A percentile compares a stretch with the other conserved stretches of the same genome.
These are phyloP conservation scores for Lipomyces kockii DNA, from an alignment of 805 yeast species.

Conservation along the genomic window DNA sequence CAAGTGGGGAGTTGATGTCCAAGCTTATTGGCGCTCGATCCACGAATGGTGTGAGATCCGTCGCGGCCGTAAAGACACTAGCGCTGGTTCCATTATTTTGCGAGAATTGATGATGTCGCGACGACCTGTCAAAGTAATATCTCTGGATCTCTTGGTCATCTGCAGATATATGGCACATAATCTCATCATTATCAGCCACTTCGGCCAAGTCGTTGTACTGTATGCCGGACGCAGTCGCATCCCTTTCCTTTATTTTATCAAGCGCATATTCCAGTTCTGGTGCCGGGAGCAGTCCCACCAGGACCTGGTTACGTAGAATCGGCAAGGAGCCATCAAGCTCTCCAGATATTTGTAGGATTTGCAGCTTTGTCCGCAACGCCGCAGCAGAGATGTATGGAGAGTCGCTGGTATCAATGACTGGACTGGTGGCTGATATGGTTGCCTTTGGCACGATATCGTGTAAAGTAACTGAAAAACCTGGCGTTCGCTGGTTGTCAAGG, in stretches of 20 bases:
- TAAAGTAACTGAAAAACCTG: constrained; percentile 47
- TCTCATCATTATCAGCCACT: constrained; percentile 31
- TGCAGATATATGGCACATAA: constrained; percentile 39
- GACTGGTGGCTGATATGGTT: constrained; percentile 30
- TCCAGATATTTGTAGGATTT: constrained; percentile 49
- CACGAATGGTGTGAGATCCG: constrained; percentile 51
- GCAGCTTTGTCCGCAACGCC: constrained; percentile 47
- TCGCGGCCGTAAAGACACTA: constrained; percentile 39
- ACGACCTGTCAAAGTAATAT: constrained; percentile 33
- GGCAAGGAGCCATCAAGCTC: constrained; percentile 61
- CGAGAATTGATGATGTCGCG: constrained; percentile 13
- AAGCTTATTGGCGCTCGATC: constrained; percentile 55
- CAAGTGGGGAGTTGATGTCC: constrained; percentile 54
- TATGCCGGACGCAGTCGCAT: constrained; percentile 31
- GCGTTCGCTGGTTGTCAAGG: constrained; percentile 51
- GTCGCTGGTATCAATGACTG: constrained; percentile 49
- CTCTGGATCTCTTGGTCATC: constrained; percentile 35
- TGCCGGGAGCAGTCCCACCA: constrained; percentile 55
- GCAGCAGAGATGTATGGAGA: constrained; percentile 47
- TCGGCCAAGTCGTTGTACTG: constrained; percentile 27
- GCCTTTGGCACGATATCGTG: constrained; percentile 49
- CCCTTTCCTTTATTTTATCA: constrained; percentile 48
- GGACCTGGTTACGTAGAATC: constrained; percentile 47
- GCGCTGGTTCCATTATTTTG: neutral
- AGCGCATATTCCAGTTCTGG: constrained; percentile 59